A percentile compares a stretch with the other conserved stretches of the same genome.
Conservation (phyloP, 768 basidiomycete genomes). For the Roridomyces roridus region DNA sequence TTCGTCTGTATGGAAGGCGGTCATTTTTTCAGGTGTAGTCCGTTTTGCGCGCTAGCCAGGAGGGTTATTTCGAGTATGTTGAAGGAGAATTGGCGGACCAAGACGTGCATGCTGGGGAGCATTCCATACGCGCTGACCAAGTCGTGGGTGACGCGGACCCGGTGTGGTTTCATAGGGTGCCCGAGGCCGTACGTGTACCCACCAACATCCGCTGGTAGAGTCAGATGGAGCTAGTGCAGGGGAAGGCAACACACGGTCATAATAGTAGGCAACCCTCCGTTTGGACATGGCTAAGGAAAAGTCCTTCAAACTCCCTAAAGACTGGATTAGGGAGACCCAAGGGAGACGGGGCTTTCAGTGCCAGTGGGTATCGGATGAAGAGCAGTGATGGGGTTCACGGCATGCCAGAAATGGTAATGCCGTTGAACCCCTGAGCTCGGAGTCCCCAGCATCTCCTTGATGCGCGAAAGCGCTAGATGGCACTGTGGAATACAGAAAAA, state of each 20-base stretch:
- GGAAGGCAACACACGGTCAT: constrained; percentile 61
- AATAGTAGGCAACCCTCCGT: constrained; percentile 80
- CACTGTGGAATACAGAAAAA: too few species aligned
- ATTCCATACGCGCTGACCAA: constrained; percentile 91
- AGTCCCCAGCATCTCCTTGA: too few species aligned
- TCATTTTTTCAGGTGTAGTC: constrained; percentile 78
- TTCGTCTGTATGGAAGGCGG: constrained; percentile 98
- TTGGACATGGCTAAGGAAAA: constrained; percentile 59
- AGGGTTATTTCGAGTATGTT: background rate
- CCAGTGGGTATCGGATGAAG: too few species aligned
- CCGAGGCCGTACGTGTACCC: constrained; percentile 83
- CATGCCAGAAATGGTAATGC: too few species aligned
- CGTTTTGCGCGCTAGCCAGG: constrained; percentile 68
- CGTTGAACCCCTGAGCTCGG: too few species aligned
- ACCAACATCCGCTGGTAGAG: constrained; percentile 65
- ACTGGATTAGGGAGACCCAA: too few species aligned
- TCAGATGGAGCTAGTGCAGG: background rate
- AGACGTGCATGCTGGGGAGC: constrained; percentile 91
- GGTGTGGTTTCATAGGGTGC: constrained; percentile 96
- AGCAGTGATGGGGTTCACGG: too few species aligned
- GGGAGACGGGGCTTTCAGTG: too few species aligned
- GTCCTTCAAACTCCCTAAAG: too few species aligned
- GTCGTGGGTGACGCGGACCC: constrained; percentile 94
- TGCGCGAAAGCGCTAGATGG: too few species aligned
- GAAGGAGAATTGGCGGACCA: constrained; percentile 56